phyloP scores from a whole-genome alignment of 257 asterid genomes.

The Przewalskia tangutica region DNA sequence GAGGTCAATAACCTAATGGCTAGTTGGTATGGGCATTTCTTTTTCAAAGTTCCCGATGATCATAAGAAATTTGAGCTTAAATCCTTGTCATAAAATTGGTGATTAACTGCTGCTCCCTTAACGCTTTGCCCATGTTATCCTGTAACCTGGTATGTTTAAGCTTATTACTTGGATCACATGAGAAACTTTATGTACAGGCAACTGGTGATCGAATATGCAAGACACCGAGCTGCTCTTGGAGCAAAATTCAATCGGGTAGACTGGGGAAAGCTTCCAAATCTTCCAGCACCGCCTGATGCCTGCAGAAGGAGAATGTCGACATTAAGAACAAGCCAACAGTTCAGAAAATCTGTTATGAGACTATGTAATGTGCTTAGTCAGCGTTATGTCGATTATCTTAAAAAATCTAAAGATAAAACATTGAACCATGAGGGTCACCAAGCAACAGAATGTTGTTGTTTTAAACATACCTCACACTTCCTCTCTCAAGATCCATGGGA shows the following conservation, averaged over 20 bases:
- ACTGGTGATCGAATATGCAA: conserved; percentile 71
- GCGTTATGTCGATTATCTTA: conserved; percentile 52
- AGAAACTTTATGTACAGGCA: conserved; percentile 31
- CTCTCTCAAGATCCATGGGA: conserved; percentile 49
- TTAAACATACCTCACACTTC: conserved; percentile 4
- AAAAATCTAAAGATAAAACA: conserved; percentile 37
- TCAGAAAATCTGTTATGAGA: conserved; percentile 60
- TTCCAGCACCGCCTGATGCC: conserved; percentile 72
- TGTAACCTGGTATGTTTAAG: background rate
- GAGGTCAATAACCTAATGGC: conserved; percentile 2
- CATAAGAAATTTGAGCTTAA: background rate
- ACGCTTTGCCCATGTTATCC: background rate
- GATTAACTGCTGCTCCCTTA: background rate
- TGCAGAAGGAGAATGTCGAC: conserved; percentile 84
- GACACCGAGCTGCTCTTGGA: conserved; percentile 75
- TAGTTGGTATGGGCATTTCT: conserved; percentile 2
- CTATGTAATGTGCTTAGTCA: conserved; percentile 61
- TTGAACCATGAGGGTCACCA: conserved; percentile 26
- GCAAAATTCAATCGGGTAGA: conserved; percentile 63
- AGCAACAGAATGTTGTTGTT: conserved; percentile 22
- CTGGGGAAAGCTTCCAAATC: conserved; percentile 65
- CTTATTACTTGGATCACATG: background rate
- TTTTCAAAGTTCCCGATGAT: conserved; percentile 4
- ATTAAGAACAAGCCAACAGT: conserved; percentile 37
- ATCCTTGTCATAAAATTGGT: background rate